Base-by-base conservation (phyloP, 1,284 basidiomycete species). In the Ganoderma multipileum region DNA sequence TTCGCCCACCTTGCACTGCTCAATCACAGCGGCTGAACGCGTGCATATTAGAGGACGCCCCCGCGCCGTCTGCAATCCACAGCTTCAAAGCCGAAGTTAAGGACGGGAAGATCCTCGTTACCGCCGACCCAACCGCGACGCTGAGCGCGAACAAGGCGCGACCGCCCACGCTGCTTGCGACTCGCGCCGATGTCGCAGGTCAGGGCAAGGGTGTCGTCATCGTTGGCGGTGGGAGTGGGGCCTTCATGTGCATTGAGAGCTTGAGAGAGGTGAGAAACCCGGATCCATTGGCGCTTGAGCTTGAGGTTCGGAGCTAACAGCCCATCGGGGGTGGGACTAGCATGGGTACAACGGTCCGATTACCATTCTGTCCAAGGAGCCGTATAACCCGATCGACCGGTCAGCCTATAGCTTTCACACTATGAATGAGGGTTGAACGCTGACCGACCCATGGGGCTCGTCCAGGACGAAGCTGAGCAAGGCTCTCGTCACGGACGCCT, bases 381-480 rank as follows among this genome's bases (percentile, higher is more conserved):
- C 85, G 12, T 84, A 96, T 78, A 86, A 91, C 18, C 96, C 96
- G 1, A 95, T 98, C 74, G 96, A 98, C 81, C 86, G 94, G 92
- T 92, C 69, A 68, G 80, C 69, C 18, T 2, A 11, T 28, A 1
- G 14, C 14, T 30, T 9, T 42, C 28, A 23, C 28, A 44, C 63
- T 44, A 12, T 38, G 23, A 2, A n/a, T 47, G 42, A 39, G 57
- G 38, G 39, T 20, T 26, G 18, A 50, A 11, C 20, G 36, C 9
- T 41, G 26, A 20, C 38, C 3, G 14, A 47, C 58, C 64, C 30
- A 63, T n/a, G 18, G 57, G 33, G 6, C 18, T 47, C 26, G 44
- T 11, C 9, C 68, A 93, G 94, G 68, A 95, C 96, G 58, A 97
- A 95, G 83, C 85, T 98, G 69, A 96, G 95, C 82, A 98, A 98